Base-by-base conservation (phyloP, 306 rosid genomes). In the Lagenaria siceraria region DNA sequence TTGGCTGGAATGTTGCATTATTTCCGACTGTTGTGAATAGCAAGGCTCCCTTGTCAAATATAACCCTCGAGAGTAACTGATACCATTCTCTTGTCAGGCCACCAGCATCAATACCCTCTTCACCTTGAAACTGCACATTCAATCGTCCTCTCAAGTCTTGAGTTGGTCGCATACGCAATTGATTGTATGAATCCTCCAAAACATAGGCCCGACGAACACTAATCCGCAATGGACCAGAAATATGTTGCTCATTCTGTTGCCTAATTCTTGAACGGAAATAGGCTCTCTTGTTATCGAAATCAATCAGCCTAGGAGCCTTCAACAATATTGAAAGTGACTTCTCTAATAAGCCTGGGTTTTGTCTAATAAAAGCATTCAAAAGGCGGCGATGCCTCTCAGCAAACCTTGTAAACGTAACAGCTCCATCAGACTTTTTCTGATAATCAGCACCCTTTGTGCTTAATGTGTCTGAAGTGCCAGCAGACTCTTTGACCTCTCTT, bases 31-130 rank as follows among this genome's bases (percentile, higher is more conserved):
- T 92, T 14, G 98, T 96, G 85, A 96, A 96, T 83, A 96, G 96
- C 88, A 96, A 84, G 79, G 99, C 96, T 11, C 97, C 97, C 83
- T 96, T 96, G 89, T 96, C 98, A 77, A 96, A 96, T 84, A 96
- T 86, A 74, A 96, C 98, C 86, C 99, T 88, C 36, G 99, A 96
- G 60, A 96, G 86, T 75, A 96, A 83, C 59, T 96, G 99, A 88
- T 96, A 96, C 99, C 99, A 96, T 83, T 96, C 99, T 83, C 99
- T 90, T 48, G 99, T 96, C 79, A 96, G 88, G 74, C 99, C 99
- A 76, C 99, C 99, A 9, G 99, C 99, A 90, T 96, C 99, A 64
- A 96, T 90, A 81, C 99, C 99, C 88, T 96, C 99, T 81, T 96
- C 99, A 54, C 97, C 99, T 86, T 96, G 99, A 85, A 96, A 96